Evolutionary conservation across 1,284 basidiomycete species (phyloP).

Genomic region (Trametes hirsuta): DNA sequence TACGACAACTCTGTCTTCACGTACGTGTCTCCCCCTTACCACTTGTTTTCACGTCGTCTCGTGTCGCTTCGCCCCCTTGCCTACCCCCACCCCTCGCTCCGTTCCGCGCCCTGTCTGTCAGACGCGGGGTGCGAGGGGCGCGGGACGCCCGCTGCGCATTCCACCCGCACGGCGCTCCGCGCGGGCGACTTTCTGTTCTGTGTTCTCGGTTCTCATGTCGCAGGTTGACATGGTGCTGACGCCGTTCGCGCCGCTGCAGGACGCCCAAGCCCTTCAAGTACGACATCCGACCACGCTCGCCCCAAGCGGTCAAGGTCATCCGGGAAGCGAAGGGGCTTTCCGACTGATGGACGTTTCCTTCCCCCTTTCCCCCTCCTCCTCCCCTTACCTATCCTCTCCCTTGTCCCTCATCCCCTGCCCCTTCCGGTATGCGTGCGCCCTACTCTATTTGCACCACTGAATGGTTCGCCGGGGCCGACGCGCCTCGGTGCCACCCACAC

Average conservation of each 20-base stretch:
- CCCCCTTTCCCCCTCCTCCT: neutral
- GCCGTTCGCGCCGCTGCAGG: slow-evolving; percentile 23
- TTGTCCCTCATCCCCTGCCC: too few relatives aligned
- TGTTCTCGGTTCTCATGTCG: neutral
- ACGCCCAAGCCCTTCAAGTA: slow-evolving; percentile 34
- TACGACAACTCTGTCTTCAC: slow-evolving; percentile 49
- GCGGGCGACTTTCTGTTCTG: neutral
- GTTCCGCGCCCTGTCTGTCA: neutral
- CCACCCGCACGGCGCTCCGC: neutral
- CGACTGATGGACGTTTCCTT: slow-evolving; percentile 8
- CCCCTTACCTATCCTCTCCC: neutral
- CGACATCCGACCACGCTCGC: slow-evolving; percentile 34
- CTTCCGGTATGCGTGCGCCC: too few relatives aligned
- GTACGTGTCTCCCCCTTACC: slow-evolving; percentile 29
- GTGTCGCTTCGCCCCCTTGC: neutral
- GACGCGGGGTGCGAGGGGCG: neutral
- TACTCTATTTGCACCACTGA: too few relatives aligned
- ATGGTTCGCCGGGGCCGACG: too few relatives aligned
- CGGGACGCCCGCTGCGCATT: neutral
- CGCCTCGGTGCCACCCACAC: too few relatives aligned
- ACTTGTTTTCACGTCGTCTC: neutral
- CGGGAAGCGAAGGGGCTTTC: slow-evolving; percentile 26
- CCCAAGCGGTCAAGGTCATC: slow-evolving; percentile 31
- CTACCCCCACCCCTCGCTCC: neutral
- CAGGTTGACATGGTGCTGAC: neutral